These are phyloP conservation scores for Tuber brumale DNA, from an alignment of 495 filamentous ascomycete species.

Conservation along the genomic window DNA sequence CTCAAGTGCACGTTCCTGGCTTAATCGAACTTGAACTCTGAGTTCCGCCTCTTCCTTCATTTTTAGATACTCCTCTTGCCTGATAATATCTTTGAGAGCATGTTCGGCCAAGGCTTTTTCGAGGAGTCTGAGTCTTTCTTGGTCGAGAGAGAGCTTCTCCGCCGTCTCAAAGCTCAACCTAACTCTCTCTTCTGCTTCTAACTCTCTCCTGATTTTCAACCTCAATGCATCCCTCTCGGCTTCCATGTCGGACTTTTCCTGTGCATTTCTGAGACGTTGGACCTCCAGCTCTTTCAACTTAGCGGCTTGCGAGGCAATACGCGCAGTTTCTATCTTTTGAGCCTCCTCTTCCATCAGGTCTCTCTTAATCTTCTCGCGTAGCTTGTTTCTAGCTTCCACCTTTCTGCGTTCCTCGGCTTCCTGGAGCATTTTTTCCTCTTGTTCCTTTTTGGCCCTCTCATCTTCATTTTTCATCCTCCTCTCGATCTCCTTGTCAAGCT, in stretches of 20 bases:
- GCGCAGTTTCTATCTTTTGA: conserved; percentile 20
- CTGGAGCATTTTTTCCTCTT: conserved; percentile 22
- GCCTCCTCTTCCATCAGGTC: conserved; percentile 32
- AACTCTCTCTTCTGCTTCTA: conserved; percentile 26
- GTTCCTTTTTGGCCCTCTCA: not conserved
- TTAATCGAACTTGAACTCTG: conserved; percentile 8
- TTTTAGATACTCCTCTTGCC: conserved; percentile 17
- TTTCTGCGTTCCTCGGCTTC: conserved; percentile 24
- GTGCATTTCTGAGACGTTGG: conserved; percentile 25
- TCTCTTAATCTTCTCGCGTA: conserved; percentile 30
- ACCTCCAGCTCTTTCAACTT: conserved; percentile 24
- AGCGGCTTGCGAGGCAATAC: conserved; percentile 12
- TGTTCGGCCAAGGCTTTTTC: not conserved
- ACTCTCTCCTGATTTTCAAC: conserved; percentile 19
- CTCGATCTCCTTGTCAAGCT: conserved; percentile 20
- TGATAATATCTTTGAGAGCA: not conserved
- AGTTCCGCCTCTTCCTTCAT: conserved; percentile 21
- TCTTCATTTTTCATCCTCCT: conserved; percentile 17
- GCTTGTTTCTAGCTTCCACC: conserved; percentile 17
- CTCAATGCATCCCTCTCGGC: conserved; percentile 23
- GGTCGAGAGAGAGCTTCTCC: not conserved
- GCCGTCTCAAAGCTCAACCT: conserved; percentile 4
- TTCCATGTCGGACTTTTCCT: conserved; percentile 21
- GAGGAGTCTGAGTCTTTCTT: not conserved
- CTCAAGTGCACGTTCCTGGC: conserved; percentile 13